A percentile compares a stretch with the other conserved stretches of the same genome.
Conservation (phyloP, 2,329 filamentous ascomycete species). For the Aspergillus melleus region DNA sequence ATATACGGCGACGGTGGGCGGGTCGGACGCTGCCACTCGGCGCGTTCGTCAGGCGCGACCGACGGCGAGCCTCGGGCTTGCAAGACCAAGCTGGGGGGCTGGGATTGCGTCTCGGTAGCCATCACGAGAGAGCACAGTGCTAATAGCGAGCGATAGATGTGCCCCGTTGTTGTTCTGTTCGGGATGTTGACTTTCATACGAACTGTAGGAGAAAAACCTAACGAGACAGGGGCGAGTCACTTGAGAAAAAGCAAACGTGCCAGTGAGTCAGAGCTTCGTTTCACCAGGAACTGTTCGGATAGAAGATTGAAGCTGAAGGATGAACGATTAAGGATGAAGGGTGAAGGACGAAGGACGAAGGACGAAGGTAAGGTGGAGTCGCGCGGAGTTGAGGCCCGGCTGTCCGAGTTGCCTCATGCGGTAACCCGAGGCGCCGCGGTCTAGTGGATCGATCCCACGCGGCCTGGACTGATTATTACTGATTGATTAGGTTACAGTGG, state of each 20-base stretch:
- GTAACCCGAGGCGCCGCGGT: neutral
- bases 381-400: neutral
- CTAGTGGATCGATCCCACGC: too few relatives aligned
- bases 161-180: too few relatives aligned
- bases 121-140: neutral
- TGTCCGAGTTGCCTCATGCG: neutral
- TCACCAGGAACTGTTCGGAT: too few relatives aligned
- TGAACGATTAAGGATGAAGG: too few relatives aligned
- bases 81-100: neutral
- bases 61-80: neutral
- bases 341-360: too few relatives aligned
- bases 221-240: too few relatives aligned
- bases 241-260: too few relatives aligned
- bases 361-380: neutral
- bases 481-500: too few relatives aligned
- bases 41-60: neutral
- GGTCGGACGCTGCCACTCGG: neutral
- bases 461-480: too few relatives aligned
- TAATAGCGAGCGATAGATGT: neutral
- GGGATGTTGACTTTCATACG: neutral
- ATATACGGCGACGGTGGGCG: conserved; percentile 21
- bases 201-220: neutral
- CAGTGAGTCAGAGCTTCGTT: too few relatives aligned
- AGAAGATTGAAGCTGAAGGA: too few relatives aligned
- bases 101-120: neutral